Evolutionary conservation across 768 basidiomycete genomes (phyloP), one percentile per base, ranked within the genome.

Genomic region (Tylopilus felleus): DNA sequence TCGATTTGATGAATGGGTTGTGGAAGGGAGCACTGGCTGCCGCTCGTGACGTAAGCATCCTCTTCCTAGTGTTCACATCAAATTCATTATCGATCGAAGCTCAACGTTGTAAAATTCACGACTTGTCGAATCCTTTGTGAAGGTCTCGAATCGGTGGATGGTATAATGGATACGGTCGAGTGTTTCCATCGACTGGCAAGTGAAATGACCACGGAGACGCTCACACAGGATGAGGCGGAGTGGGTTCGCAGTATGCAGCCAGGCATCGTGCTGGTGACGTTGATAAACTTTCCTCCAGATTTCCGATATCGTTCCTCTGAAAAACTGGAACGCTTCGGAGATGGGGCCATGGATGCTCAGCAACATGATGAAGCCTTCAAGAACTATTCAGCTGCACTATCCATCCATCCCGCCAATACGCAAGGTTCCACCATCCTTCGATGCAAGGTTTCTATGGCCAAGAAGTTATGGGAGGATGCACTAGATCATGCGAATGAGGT

Each of bases 401-500:
- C 38, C 1, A 21, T 57, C 5, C 12, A 33, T n/a, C 43, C 25
- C 8, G 9, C 16, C 9, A 14, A 5, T 23, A 9, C 28, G 8
- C 10, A 22, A 1, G 2, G 23, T 1, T 10, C 52, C 5, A 19
- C 35, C 4, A 10, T 50, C 13, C 35, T 36, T 8, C 36, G 48
- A n/a, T 54, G n/a, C n/a, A n/a, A n/a, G n/a, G n/a, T n/a, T n/a
- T n/a, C n/a, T n/a, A n/a, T n/a, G n/a, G n/a, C n/a, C 53, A n/a
- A 12, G 31, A 36, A 17, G 0, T 17, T 13, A 1, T 57, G 47
- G 52, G 8, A 47, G 13, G 38, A 45, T 39, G 48, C 52, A 1
- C 13, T 54, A 4, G 17, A 35, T 19, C 52, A 57, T 17, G 56
- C n/a, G n/a, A n/a, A n/a, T n/a, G n/a, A n/a, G n/a, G n/a, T n/a